Base-by-base conservation (phyloP, 768 basidiomycete species). In the Dioszegia crocea region DNA sequence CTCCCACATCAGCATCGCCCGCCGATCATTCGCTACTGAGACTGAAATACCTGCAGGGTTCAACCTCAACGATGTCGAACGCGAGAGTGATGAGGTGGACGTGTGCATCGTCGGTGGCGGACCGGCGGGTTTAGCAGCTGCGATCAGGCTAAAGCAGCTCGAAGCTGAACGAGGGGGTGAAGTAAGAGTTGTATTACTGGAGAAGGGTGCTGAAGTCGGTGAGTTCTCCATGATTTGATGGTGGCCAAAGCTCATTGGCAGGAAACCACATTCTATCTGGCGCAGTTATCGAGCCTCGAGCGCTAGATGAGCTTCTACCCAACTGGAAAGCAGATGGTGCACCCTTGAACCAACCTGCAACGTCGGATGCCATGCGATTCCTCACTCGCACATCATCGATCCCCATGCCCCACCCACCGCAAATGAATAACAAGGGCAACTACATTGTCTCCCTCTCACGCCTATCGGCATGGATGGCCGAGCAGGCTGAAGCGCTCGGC, bases 21-120 rank as follows among this genome's bases (percentile, higher is more conserved):
- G 50, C 2, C 44, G 64, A 56, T 44, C 62, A 14, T 69, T 65
- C 36, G 72, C 72, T 14, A 71, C 67, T 3, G 57, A 48, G 21
- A 38, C 57, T 14, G 56, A 57, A 11, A 30, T 53, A n/a, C 51
- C 51, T 16, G 45, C 45, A 4, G 64, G 54, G 12, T 75, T 71
- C 74, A 82, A 88, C 68, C 83, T 86, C 0, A 76, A 77, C 16
- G 77, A 75, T n/a, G 81, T 91, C 17, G 89, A 96, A 63, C 84
- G 92, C 12, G 84, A 85, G n/a, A 83, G 86, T 41, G 96, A 98
- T 70, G 84, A 91, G 43, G 92, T 93, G 33, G 94, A 99, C 68
- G 92, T 98, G 33, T 94, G 91, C 76, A 97, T 99, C 71, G 92
- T 96, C 56, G 94, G 94, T 10, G 93, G 83, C 2, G 96, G 93